Conservation (phyloP, 2,329 filamentous ascomycete species). For the Immersiporthe knoxdaviesiana region DNA sequence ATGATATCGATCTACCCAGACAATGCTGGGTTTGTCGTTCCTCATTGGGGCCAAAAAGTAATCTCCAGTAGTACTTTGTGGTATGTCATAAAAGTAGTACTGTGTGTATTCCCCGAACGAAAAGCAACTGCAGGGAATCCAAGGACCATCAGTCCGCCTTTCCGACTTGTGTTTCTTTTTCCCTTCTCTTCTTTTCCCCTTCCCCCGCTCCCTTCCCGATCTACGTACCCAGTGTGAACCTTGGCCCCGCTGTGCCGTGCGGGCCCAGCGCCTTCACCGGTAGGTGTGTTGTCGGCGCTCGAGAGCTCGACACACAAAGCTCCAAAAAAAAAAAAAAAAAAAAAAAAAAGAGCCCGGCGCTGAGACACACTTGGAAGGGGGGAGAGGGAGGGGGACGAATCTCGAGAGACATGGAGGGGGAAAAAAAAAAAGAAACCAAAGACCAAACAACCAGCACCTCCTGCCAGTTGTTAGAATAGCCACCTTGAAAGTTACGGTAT, state of each 20-base stretch:
- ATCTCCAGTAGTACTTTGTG: not conserved
- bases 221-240: not conserved
- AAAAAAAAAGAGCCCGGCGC: not conserved
- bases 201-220: no score
- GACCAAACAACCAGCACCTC: not conserved
- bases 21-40: no score
- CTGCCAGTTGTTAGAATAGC: not conserved
- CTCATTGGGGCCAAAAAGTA: not conserved
- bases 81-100: no score
- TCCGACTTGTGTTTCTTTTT: no score
- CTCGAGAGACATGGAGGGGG: not conserved
- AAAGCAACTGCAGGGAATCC: not conserved
- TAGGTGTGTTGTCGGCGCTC: slow-evolving; percentile 1
- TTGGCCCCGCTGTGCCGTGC: not conserved
- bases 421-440: no score
- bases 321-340: no score
- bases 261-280: not conserved
- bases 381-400: not conserved
- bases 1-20: slow-evolving; percentile 5
- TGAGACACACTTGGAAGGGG: not conserved
- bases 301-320: not conserved
- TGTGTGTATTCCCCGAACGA: not conserved
- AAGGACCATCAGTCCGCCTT: not conserved
- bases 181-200: no score
- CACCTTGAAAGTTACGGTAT: not conserved